Base-by-base conservation (phyloP, 768 basidiomycete genomes). In the Termitomyces heimii region DNA sequence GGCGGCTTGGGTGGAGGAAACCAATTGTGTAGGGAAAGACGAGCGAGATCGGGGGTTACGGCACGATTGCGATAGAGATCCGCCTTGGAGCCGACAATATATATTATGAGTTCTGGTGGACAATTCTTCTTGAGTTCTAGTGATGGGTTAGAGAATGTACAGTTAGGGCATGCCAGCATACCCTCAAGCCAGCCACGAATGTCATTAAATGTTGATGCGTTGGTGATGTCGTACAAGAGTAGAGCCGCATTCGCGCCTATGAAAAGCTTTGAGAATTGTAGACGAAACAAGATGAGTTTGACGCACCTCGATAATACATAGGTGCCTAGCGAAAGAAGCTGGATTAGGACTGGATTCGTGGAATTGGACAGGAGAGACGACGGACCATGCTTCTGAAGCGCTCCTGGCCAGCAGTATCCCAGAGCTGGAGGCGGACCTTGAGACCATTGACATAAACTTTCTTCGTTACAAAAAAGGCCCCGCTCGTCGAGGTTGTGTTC, bases 401-500 rank as follows among this genome's bases (percentile, higher is more conserved):
- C 77, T 94, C 93, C 79, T 95, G 93, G 31, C 93, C 93, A 54
- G 92, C 94, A 61, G 94, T 93, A 68, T 95, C 93, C 93, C 93
- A 93, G 56, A 93, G 77, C 71, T 93, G 91, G 55, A 93, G 76
- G 56, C 91, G 83, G 14, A 97, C 92, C 69, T 89, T 89, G 66
- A 90, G 78, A 55, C 90, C 92, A 62, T 93, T 85, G 62, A 95
- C 79, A 68, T 82, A 79, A 50, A 92, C 85, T 75, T 94, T 94
- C 81, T 96, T 95, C 55, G 92, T 90, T 58, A 94, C 88, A 73
- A 97, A 94, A 73, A 92, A 90, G 58, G 94, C 93, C 62, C 93
- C 93, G 67, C 92, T 91, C 57, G 94, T 95, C 34, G 92, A 90
- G 40, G 89, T 90, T 54, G 88, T 88, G 70, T 89, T 89, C 78